phyloP scores from a whole-genome alignment of 495 filamentous ascomycete genomes.

The Cladorrhinum samala region DNA sequence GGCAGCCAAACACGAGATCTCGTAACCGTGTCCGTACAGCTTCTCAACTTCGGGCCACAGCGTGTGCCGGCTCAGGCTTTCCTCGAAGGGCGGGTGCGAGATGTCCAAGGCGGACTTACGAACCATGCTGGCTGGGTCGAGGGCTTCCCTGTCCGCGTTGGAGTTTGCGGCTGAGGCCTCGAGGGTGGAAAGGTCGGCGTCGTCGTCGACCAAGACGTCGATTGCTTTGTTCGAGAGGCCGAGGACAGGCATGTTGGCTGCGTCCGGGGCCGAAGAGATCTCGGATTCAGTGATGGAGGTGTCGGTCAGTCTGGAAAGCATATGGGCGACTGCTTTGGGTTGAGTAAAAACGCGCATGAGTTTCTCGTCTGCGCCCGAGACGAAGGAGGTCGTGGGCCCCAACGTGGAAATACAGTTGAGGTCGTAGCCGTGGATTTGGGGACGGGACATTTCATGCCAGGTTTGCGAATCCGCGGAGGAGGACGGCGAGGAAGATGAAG shows the following conservation, averaged over 20 bases:
- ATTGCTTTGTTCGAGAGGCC: conserved; percentile 95
- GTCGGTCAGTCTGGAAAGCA: conserved; percentile 64
- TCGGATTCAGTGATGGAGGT: conserved; percentile 30
- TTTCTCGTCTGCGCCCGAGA: conserved; percentile 98
- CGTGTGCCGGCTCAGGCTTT: conserved; percentile 80
- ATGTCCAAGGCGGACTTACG: conserved; percentile 43
- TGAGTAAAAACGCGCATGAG: conserved; percentile 90
- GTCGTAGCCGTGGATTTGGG: conserved; percentile 97
- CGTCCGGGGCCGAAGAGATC: conserved; percentile 60
- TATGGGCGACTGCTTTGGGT: conserved; percentile 70
- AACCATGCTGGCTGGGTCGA: conserved; percentile 36
- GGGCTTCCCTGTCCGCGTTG: conserved; percentile 32
- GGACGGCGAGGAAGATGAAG: too few relatives aligned
- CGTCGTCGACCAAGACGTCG: conserved; percentile 49
- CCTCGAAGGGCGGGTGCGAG: conserved; percentile 76
- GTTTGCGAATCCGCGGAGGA: conserved; percentile 38
- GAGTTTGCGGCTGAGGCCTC: conserved; percentile 17
- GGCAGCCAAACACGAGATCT: conserved; percentile 84
- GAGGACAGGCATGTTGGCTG: conserved; percentile 87
- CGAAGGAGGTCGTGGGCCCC: conserved; percentile 60
- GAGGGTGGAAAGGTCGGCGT: conserved; percentile 25
- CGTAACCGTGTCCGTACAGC: conserved; percentile 97
- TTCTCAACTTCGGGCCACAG: conserved; percentile 97
- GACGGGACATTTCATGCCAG: conserved; percentile 95
- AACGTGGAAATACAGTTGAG: conserved; percentile 86